These are phyloP conservation scores for Lepiota venenata DNA, from an alignment of 768 basidiomycete genomes.

Conservation along the genomic window DNA sequence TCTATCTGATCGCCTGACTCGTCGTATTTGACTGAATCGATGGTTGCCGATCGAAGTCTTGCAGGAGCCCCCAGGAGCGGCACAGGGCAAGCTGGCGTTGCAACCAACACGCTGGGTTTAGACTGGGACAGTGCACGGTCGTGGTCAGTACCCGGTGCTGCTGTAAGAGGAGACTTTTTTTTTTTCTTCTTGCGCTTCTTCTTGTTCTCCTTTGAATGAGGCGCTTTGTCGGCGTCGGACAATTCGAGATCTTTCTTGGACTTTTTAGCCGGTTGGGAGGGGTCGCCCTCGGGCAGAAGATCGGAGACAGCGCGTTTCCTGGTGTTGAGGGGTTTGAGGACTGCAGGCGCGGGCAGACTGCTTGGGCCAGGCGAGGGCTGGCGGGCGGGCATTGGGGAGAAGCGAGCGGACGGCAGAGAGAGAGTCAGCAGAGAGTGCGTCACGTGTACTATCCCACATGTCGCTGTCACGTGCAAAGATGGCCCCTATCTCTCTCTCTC, in stretches of 20 bases:
- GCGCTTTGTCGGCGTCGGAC: constrained; percentile 14
- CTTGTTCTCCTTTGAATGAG: constrained; percentile 9
- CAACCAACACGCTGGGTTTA: background rate
- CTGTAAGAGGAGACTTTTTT: constrained; percentile 31
- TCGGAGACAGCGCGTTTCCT: constrained; percentile 32
- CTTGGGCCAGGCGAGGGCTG: constrained; percentile 31
- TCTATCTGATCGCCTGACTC: background rate
- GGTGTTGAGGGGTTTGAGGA: constrained; percentile 23
- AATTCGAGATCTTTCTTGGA: constrained; percentile 28
- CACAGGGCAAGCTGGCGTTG: background rate
- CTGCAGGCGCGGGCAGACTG: background rate
- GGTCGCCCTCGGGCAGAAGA: constrained; percentile 17
- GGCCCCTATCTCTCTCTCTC: background rate
- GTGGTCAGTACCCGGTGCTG: constrained; percentile 14
- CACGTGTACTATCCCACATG: background rate
- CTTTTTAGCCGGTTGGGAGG: constrained; percentile 15
- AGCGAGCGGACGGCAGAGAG: background rate
- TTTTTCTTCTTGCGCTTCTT: constrained; percentile 34
- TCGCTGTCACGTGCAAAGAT: no score
- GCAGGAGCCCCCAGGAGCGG: background rate
- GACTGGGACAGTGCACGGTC: constrained; percentile 7
- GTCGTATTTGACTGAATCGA: background rate
- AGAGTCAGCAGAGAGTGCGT: background rate
- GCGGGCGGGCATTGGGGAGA: constrained; percentile 22
- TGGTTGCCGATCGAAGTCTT: background rate